Base-by-base conservation (phyloP, 306 rosid genomes). In the Carpinus fangiana region DNA sequence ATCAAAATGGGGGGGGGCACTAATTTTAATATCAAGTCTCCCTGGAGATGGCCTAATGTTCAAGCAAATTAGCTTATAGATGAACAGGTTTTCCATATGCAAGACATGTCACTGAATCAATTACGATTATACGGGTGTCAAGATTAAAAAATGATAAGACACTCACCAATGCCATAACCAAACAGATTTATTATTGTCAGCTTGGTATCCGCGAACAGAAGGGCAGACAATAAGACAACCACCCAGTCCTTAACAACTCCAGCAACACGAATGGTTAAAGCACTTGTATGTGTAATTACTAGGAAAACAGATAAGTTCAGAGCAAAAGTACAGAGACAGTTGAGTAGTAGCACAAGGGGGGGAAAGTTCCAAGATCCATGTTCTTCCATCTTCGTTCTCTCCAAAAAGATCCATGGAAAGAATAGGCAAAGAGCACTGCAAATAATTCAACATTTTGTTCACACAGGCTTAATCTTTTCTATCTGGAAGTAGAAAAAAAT, bases 191-290 rank as follows among this genome's bases (percentile, higher is more conserved):
- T 93, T 31, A 86, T 8, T 4, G 99, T 93, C 84, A 95, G 88
- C 93, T 93, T 93, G 46, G 97, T 93, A 83, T 95, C 99, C 51
- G 99, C 98, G 81, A 95, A 95, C 75, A 95, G 80, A 85, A 86
- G 82, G 79, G 99, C 99, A 17, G 99, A 95, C 73, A 95, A 53
- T 74, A 95, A 84, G 82, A 95, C 99, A 82, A 95, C 99, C 76
- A 95, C 90, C 99, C 99, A 95, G 82, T 95, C 99, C 86, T 95
- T 95, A 86, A 95, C 96, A 78, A 95, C 99, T 79, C 99, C 99
- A 50, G 98, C 98, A 70, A 95, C 99, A 71, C 99, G 97, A 85
- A 95, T 93, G 69, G 99, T 95, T 90, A 95, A 87, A 73, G 99
- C 99, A 84, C 98, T 95, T 74, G 99, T 95, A 82, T 95, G 98